Evolutionary conservation across 805 yeast genomes (phyloP).

Genomic region (Ogataea sp.): DNA sequence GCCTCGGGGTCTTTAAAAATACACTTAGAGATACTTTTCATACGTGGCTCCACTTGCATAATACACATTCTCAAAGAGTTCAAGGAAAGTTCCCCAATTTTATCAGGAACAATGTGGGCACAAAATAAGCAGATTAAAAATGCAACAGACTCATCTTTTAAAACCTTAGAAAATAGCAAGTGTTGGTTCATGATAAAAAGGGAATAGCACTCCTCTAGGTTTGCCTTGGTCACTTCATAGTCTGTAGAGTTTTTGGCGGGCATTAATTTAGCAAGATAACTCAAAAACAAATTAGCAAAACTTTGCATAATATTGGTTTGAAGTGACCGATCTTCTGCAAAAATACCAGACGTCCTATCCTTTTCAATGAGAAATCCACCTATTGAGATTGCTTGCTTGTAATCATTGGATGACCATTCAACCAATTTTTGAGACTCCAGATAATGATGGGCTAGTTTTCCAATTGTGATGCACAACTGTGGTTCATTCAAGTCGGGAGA

Average conservation of each 20-base stretch:
- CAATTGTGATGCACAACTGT: constrained; percentile 4
- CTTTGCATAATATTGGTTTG: background rate
- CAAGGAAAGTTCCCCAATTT: background rate
- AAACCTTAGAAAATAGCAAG: background rate
- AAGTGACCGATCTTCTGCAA: background rate
- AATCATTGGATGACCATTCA: background rate
- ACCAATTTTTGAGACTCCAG: background rate
- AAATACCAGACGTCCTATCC: background rate
- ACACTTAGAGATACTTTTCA: constrained; percentile 1
- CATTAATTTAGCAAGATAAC: background rate
- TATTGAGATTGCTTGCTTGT: background rate
- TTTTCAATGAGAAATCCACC: background rate
- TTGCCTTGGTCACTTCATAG: background rate
- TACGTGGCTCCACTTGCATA: background rate
- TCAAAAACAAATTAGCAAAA: background rate
- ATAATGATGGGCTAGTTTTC: constrained; percentile 4
- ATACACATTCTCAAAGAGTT: constrained; percentile 2
- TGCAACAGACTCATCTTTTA: background rate
- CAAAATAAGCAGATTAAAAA: background rate
- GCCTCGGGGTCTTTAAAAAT: background rate
- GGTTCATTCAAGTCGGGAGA: constrained; percentile 2
- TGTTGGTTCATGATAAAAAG: background rate
- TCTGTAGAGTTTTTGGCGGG: background rate
- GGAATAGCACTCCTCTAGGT: background rate
- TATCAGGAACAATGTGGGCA: background rate